Conservation (phyloP, 2,329 filamentous ascomycete genomes). For the Calonectria pseudoreteaudii region DNA sequence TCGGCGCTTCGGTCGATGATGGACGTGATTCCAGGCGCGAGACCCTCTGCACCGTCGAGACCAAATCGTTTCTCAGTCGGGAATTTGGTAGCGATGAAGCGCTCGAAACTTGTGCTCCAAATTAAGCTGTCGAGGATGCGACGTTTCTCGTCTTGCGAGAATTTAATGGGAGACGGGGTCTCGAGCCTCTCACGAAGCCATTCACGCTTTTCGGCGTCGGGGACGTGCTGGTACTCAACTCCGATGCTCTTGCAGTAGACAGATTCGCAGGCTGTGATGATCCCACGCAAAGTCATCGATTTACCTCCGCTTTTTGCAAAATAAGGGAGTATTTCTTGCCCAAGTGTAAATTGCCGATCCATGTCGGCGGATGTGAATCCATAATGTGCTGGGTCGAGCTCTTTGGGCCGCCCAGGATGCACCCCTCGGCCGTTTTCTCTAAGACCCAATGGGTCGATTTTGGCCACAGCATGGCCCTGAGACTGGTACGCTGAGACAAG, state of each 20-base stretch:
- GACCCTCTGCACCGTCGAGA: slow-evolving; percentile 93
- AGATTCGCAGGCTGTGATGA: slow-evolving; percentile 89
- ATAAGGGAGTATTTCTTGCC: slow-evolving; percentile 91
- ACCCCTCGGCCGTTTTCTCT: slow-evolving; percentile 79
- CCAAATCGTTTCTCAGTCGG: slow-evolving; percentile 99
- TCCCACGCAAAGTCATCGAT: slow-evolving; percentile 96
- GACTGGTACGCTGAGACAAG: slow-evolving; percentile 97
- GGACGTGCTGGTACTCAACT: slow-evolving; percentile 98
- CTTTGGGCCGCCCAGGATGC: slow-evolving; percentile 86
- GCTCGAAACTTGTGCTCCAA: slow-evolving; percentile 97
- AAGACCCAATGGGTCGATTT: slow-evolving; percentile 94
- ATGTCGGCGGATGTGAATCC: slow-evolving; percentile 93
- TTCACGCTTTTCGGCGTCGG: slow-evolving; percentile 94
- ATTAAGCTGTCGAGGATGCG: slow-evolving; percentile 95
- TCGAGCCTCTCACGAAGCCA: slow-evolving; percentile 96
- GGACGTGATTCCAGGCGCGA: slow-evolving; percentile 98
- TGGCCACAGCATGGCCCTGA: slow-evolving; percentile 95
- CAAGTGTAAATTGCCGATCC: slow-evolving; percentile 88
- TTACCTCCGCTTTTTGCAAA: slow-evolving; percentile 87
- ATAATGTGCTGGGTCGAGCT: slow-evolving; percentile 91
- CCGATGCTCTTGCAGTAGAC: slow-evolving; percentile 98
- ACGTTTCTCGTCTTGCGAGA: slow-evolving; percentile 96
- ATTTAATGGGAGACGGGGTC: slow-evolving; percentile 92
- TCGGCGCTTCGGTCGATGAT: slow-evolving; percentile 97
- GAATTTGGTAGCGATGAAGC: slow-evolving; percentile 94